Base-by-base conservation (phyloP, 2,329 filamentous ascomycete species). In the Paraconiothyrium sp. region DNA sequence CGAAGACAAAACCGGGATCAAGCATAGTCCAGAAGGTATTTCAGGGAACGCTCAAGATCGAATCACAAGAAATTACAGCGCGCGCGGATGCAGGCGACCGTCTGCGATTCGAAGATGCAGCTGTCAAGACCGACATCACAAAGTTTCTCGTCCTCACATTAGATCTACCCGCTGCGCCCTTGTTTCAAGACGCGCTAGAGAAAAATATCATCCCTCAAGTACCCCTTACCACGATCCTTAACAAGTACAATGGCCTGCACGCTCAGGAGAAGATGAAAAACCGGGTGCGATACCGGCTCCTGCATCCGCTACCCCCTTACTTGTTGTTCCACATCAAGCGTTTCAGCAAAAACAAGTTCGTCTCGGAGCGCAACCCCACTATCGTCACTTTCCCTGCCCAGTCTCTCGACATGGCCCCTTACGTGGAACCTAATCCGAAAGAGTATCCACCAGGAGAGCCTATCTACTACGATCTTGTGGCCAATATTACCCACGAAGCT, bases 191-290 rank as follows among this genome's bases (percentile, higher is more conserved):
- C 80, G 92, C 97, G 72, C 85, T 94, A 58, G 92, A 97, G 76
- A 90, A 91, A 80, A 98, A 97, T 81, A 97, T 97, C 80, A 99
- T 99, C 77, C 95, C 95, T 0, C 92, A 95, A 75, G 90, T 94
- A 71, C 92, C 94, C 1, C 86, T 99, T 7, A 74, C 73, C 4
- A 75, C 88, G 13, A 90, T 99, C 65, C 84, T 99, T 30, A 86
- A 88, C 69, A 99, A 99, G 78, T 99, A 99, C 83, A 94, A 98
- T 78, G 95, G 95, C 67, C 81, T 92, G 47, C 89, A 88, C 43
- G 89, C 93, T 0, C 94, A 97, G 76, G 95, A 99, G 75, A 92
- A 94, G 74, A 88, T 94, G 69, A 91, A 93, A 57, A 92, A 94
- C 71, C 89, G 95, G 65, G 91, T 94, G 72, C 90, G 95, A 37